Evolutionary conservation across 306 rosid species (phyloP).

Genomic region (Corylus avellana): DNA sequence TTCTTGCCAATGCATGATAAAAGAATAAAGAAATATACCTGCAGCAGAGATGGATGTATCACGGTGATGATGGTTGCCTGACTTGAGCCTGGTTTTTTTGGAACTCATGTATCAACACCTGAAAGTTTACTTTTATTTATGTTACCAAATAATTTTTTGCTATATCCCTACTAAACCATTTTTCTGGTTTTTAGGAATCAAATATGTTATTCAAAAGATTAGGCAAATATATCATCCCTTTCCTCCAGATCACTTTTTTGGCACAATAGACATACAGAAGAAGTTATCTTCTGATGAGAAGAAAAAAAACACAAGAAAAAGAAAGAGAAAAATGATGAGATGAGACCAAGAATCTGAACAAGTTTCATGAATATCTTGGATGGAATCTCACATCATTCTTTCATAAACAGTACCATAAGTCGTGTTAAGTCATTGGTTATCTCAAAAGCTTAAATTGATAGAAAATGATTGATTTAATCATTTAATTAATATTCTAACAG

Average conservation of each 20-base stretch:
- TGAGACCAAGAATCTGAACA: no score
- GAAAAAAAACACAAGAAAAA: background rate
- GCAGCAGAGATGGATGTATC: background rate
- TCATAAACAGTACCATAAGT: background rate
- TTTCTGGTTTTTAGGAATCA: background rate
- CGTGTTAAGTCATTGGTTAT: no score
- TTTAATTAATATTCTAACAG: no score
- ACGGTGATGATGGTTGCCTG: background rate
- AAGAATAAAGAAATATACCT: background rate
- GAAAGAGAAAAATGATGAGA: background rate
- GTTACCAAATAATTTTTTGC: background rate
- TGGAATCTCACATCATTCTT: background rate
- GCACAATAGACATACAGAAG: background rate
- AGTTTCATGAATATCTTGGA: background rate
- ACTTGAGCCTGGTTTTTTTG: constrained; percentile 8
- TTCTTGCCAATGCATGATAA: constrained; percentile 28
- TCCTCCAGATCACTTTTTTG: background rate
- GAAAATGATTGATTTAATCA: no score
- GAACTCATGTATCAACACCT: background rate
- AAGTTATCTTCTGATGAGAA: background rate
- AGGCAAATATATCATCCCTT: background rate
- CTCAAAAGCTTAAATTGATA: no score
- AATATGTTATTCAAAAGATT: background rate
- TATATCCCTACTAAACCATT: background rate
- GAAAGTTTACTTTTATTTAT: background rate